Evolutionary conservation across 257 asterid genomes (phyloP), one percentile per base, ranked within the genome.

Genomic region (Asclepias syriaca): DNA sequence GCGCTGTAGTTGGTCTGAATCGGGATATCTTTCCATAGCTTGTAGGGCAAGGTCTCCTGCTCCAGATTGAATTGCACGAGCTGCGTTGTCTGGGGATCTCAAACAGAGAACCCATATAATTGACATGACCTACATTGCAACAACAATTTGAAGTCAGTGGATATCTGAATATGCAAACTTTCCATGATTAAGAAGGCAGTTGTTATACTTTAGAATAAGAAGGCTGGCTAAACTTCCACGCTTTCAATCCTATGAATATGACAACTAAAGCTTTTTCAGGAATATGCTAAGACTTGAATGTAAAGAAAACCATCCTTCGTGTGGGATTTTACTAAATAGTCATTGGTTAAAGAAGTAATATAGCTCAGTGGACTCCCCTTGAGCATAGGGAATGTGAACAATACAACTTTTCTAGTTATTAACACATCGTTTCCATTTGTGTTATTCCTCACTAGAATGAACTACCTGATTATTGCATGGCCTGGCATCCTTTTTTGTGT

Each of bases 41-140:
- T 86, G 95, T 66, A 88, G 78, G 34, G 95, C 99, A 32, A 90
- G 82, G 82, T 95, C 97, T 72, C 98, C 97, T 2, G 94, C 99
- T 81, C 99, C 98, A 45, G 95, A 83, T 87, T 92, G 96, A 51
- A 92, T 80, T 11, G 98, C 99, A 69, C 76, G 82, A 29, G 92
- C 86, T 69, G 98, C 96, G 68, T 88, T 87, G 59, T 86, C 93
- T 0, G 98, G 92, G 77, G 98, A 84, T 77, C 99, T 88, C 81
- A 95, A 84, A 72, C 89, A 88, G 32, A 95, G 90, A 73, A 83
- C 82, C 61, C 87, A 84, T 72, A 95, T 86, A 59, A 84, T 77
- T 55, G 81, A 80, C 97, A 92, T 89, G 63, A 94, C 82, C 98
- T 93, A 87, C 71, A 70, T 14, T 61, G 60, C 54, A 68, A 46